Percentiles rank a stretch among this genome's conserved stretches.
Conservation (phyloP, 83 land plant genomes). For the Diphasiastrum complanatum region DNA sequence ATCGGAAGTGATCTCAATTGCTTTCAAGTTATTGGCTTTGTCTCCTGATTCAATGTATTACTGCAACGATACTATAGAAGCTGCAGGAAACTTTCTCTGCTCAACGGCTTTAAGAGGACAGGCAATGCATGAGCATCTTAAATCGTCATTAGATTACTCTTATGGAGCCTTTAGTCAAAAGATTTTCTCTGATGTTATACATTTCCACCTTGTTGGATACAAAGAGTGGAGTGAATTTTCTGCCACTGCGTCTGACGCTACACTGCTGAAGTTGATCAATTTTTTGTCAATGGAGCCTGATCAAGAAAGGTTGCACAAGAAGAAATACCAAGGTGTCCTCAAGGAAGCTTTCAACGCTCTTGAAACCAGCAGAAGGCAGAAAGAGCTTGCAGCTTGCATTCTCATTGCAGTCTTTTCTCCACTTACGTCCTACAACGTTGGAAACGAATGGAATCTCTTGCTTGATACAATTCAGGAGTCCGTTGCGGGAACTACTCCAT, state of each 20-base stretch:
- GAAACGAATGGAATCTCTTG: too few species aligned
- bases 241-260: conserved; percentile 3
- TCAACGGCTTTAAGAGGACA: conserved; percentile 11
- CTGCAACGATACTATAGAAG: conserved; percentile 26
- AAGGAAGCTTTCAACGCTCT: too few species aligned
- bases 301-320: background rate
- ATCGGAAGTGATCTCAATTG: conserved; percentile 11
- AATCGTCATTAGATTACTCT: conserved; percentile 4
- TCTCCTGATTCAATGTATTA: conserved; percentile 24
- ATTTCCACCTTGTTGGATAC: conserved; percentile 18
- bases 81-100: conserved; percentile 20
- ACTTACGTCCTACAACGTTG: too few species aligned
- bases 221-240: conserved; percentile 18
- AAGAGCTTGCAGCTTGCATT: background rate
- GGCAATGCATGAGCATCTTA: conserved; percentile 11
- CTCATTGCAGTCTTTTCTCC: background rate
- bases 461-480: background rate
- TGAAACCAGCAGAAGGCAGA: too few species aligned
- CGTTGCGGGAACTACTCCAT: background rate
- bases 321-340: too few species aligned
- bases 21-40: conserved; percentile 16
- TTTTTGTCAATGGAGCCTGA: conserved; percentile 7
- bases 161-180: conserved; percentile 6
- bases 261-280: background rate
- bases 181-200: conserved; percentile 8